Evolutionary conservation across 352 stramenopile species (phyloP).

Genomic region (Phytophthora crassamura): DNA sequence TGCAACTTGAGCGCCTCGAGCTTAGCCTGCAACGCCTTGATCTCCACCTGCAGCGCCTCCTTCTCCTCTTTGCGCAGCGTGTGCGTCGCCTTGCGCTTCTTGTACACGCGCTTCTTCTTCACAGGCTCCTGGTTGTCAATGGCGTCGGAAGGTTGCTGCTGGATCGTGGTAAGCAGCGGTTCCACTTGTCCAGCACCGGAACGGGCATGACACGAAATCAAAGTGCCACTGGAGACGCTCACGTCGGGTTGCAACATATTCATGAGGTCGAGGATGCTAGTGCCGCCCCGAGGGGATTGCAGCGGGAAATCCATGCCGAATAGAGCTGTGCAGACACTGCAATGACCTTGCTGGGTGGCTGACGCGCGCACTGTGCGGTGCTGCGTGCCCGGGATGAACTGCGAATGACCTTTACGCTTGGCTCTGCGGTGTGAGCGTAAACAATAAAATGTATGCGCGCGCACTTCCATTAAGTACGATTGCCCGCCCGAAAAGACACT

Average conservation of each 20-base stretch:
- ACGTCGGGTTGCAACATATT: constrained; percentile 9
- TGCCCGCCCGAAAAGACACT: not conserved
- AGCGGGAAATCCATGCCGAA: constrained; percentile 7
- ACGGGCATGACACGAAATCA: not conserved
- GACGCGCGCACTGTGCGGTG: not conserved
- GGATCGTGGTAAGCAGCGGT: not conserved
- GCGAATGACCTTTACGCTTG: constrained; percentile 8
- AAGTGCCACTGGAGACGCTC: not conserved
- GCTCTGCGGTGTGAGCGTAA: constrained; percentile 1
- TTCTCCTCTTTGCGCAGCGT: constrained; percentile 38
- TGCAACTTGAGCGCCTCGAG: constrained; percentile 37
- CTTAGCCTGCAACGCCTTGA: constrained; percentile 20
- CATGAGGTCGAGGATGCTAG: constrained; percentile 14
- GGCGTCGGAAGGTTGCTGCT: not conserved
- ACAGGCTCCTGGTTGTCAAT: not conserved
- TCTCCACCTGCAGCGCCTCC: constrained; percentile 21
- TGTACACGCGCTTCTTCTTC: constrained; percentile 31
- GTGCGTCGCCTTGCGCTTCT: constrained; percentile 32
- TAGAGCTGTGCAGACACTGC: too few relatives aligned
- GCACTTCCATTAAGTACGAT: not conserved
- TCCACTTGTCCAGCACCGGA: not conserved
- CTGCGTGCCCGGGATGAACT: constrained; percentile 8
- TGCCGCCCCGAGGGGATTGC: not conserved
- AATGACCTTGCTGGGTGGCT: not conserved
- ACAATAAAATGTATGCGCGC: constrained; percentile 1